Base-by-base conservation (phyloP, 208 protist genomes). In the Leptomonas pyrrhocoris region DNA sequence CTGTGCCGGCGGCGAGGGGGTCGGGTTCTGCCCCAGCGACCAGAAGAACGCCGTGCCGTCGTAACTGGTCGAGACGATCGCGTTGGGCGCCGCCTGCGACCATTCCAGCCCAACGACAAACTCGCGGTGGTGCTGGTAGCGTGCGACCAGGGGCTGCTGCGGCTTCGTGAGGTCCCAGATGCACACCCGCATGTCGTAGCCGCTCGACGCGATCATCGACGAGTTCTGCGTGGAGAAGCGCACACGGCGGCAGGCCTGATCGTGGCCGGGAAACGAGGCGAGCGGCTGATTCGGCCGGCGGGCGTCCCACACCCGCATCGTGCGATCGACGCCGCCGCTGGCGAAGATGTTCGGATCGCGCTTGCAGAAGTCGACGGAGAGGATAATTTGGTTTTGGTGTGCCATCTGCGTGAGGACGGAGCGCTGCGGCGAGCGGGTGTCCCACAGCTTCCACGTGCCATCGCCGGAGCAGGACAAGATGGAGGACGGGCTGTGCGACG, bases 281-380 rank as follows among this genome's bases (percentile, higher is more conserved):
- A 95, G 78, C 38, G 90, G 89, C 63, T 93, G 84, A 34, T 79
- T 79, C 13, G 89, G 87, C 27, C 81, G 79, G 21, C 93, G 84
- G 21, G 89, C 82, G 59, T 97, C 93, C 90, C 93, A 97, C 38
- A 97, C 55, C 31, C 84, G 83, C 72, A 96, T 86, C 25, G 83
- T 88, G 57, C 89, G 86, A 64, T 97, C 93, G 2, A 96, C 90
- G 28, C 90, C 90, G 42, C 90, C 89, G 19, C 88, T 91, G 62
- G 89, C 90, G 55, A 97, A 94, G 56, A 95, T 81, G 79, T 92
- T 96, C 16, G 79, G 82, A 60, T 97, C 93, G 67, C 89, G 77
- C 67, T 96, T 95, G 81, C 95, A 96, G 76, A 90, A 97, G 74
- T 97, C 93, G 57, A 94, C 79, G 49, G 89, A 94, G 53, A 97